Evolutionary conservation across 805 yeast genomes (phyloP), one percentile per base, ranked within the genome.

Genomic region (Schwanniomyces pseudopolymorphus): DNA sequence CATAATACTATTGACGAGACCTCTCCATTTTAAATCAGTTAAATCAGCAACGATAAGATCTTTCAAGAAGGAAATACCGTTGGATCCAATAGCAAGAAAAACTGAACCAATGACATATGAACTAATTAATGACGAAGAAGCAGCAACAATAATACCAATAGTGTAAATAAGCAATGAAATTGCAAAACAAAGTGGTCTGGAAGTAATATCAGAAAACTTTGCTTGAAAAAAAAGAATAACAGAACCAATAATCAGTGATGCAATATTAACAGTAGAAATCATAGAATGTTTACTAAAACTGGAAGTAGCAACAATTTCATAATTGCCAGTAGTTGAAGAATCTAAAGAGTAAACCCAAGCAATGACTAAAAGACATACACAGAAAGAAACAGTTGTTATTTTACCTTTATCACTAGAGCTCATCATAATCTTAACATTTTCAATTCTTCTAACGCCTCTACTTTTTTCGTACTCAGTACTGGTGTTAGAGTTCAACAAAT

Each of bases 11-110:
- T 33, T 47, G 7, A 48, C 48, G 11, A 59, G 33, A 20, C 61
- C 56, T 53, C 67, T 59, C 62, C 62, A 58, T 54, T 57, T 51
- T 44, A 62, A 51, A 3, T 59, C 48, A 25, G 64, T 55, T 45
- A 60, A 44, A 46, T 62, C 65, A 19, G 58, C 67, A 17, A 56
- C 52, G 31, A 52, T 48, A 21, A 63, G 45, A 35, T 45, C 44
- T 41, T 55, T 54, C 36, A 56, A 19, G 20, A 59, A 54, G 21
- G 36, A 47, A 21, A 59, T 25, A 44, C 65, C 66, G 19, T 63
- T 41, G 13, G 35, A 24, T 5, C 66, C 66, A 26, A 55, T 44
- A 5, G 60, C 42, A 26, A 46, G 48, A 33, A 60, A 47, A 11
- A 53, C 59, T 26, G 57, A 49, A 33, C 68, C 60, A 42, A 59